Conservation (phyloP, 805 yeast species). For the Nakazawaea peltata region DNA sequence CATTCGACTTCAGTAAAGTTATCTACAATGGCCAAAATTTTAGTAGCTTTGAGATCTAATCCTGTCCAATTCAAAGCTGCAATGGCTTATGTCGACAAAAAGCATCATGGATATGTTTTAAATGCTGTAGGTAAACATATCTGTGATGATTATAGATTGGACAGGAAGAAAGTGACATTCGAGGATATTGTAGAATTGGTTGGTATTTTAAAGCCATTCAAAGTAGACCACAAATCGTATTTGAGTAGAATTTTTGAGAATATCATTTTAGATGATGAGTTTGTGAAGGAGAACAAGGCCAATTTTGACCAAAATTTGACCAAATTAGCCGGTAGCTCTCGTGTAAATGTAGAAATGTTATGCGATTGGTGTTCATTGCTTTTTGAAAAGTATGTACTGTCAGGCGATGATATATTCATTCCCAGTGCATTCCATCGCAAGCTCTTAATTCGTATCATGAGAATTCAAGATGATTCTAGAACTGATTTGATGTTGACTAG, state of each 20-base stretch:
- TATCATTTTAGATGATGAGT: conserved; percentile 2
- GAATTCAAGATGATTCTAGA: neutral
- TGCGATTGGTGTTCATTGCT: neutral
- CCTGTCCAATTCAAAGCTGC: neutral
- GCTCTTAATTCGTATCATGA: conserved; percentile 2
- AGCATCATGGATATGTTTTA: neutral
- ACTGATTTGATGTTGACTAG: neutral
- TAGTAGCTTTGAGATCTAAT: neutral
- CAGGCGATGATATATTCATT: neutral
- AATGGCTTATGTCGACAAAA: neutral
- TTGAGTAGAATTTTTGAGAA: conserved; percentile 2
- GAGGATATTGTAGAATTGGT: conserved; percentile 2
- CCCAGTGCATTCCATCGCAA: neutral
- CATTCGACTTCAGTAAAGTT: too few species aligned
- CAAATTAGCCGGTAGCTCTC: neutral
- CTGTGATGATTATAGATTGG: neutral
- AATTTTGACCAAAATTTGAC: conserved; percentile 1
- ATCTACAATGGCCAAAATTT: too few species aligned
- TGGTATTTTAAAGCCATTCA: neutral
- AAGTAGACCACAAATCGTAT: conserved; percentile 1
- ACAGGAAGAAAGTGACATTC: too few species aligned
- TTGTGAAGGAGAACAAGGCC: neutral
- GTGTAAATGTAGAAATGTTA: conserved; percentile 3
- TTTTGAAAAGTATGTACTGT: neutral
- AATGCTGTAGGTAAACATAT: conserved; percentile 1